These are phyloP conservation scores for Lactarius indigo DNA, from an alignment of 768 basidiomycete genomes.

Conservation along the genomic window DNA sequence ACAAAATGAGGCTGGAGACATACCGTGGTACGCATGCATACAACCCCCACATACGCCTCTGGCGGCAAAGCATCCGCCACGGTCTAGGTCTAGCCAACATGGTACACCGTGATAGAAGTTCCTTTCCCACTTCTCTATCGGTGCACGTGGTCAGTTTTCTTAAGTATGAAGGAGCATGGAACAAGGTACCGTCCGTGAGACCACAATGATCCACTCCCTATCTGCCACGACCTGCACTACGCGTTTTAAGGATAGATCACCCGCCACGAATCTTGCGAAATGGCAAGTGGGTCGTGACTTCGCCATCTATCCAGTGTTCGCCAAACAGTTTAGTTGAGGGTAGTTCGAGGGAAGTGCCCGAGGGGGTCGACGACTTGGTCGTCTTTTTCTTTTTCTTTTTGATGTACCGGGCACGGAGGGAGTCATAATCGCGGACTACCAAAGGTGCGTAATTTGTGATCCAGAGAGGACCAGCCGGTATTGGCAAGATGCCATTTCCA, in stretches of 20 bases:
- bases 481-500: neutral
- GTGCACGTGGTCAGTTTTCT: neutral
- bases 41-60: neutral
- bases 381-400: neutral
- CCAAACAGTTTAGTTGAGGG: neutral
- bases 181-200: constrained; percentile 6
- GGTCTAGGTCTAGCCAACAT: constrained; percentile 4
- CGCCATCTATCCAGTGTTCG: constrained; percentile 2
- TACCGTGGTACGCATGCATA: neutral
- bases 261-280: constrained; percentile 14
- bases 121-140: neutral
- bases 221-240: constrained; percentile 4
- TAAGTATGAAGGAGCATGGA: neutral
- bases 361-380: neutral
- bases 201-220: constrained; percentile 17
- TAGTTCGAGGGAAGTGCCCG: neutral
- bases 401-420: neutral
- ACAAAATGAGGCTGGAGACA: neutral
- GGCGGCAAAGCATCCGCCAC: neutral
- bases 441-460: constrained; percentile 6
- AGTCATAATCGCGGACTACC: constrained; percentile 13
- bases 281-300: constrained; percentile 8
- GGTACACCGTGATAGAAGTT: neutral
- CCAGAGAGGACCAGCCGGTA: constrained; percentile 13
- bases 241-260: neutral